phyloP scores from a whole-genome alignment of 352 stramenopile genomes.

The Pythium brachiatum region DNA sequence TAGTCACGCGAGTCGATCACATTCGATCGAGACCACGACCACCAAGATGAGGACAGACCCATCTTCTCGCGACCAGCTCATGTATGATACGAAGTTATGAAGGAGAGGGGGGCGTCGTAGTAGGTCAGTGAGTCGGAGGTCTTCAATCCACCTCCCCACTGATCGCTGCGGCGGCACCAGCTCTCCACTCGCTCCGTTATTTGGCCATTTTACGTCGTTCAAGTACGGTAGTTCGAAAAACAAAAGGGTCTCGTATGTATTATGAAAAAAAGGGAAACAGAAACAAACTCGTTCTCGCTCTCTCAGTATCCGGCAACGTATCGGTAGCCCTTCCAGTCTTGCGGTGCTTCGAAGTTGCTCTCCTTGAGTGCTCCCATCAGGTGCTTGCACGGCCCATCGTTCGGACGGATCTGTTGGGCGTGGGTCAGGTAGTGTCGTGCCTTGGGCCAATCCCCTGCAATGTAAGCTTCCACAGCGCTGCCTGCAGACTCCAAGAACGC shows the following conservation, averaged over 20 bases:
- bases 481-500: constrained; percentile 69
- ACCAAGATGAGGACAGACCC: background rate
- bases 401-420: constrained; percentile 66
- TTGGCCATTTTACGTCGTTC: constrained; percentile 7
- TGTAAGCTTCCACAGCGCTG: constrained; percentile 72
- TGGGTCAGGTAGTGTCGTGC: constrained; percentile 70
- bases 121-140: too few species aligned
- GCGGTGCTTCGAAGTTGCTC: constrained; percentile 80
- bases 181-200: constrained; percentile 4
- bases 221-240: constrained; percentile 5
- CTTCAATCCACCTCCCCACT: background rate
- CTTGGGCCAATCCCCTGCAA: constrained; percentile 73
- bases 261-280: constrained; percentile 18
- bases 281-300: background rate
- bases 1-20: background rate
- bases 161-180: background rate
- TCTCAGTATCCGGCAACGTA: constrained; percentile 78
- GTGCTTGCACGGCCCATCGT: constrained; percentile 89
- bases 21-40: background rate
- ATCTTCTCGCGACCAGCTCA: constrained; percentile 1
- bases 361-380: constrained; percentile 91
- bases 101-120: background rate
- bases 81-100: constrained; percentile 8
- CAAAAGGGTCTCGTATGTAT: constrained; percentile 3
- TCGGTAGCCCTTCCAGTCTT: constrained; percentile 90